Evolutionary conservation across 2,329 filamentous ascomycete genomes (phyloP).

Genomic region (Cercospora sojina): DNA sequence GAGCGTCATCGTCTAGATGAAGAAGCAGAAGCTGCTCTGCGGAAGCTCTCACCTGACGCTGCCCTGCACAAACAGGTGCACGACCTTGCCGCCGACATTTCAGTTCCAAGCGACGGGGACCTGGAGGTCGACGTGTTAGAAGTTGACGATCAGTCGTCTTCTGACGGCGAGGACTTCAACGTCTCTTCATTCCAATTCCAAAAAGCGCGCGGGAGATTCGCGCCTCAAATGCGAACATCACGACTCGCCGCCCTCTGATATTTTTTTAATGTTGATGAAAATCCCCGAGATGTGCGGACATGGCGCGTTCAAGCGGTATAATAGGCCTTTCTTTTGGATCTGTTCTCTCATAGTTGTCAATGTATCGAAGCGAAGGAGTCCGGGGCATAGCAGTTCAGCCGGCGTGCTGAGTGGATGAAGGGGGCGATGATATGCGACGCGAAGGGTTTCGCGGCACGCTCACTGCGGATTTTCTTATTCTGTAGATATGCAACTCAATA

Average conservation of each 20-base stretch:
- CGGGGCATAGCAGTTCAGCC: background rate
- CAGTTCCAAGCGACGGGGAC: constrained; percentile 16
- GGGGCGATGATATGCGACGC: background rate
- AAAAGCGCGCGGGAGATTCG: constrained; percentile 6
- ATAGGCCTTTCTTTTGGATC: background rate
- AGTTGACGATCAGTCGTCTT: constrained; percentile 23
- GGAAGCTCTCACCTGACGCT: background rate
- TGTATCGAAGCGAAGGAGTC: constrained; percentile 11
- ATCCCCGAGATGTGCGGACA: background rate
- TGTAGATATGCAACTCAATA: constrained; percentile 9
- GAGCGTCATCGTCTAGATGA: constrained; percentile 29
- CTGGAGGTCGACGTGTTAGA: constrained; percentile 26
- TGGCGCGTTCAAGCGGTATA: constrained; percentile 10
- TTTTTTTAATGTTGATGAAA: constrained; percentile 7
- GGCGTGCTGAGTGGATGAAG: background rate
- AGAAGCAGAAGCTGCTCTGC: constrained; percentile 18
- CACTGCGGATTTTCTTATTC: background rate
- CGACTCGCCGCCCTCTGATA: constrained; percentile 12
- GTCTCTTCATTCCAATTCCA: constrained; percentile 17
- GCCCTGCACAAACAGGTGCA: constrained; percentile 1
- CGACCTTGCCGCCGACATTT: constrained; percentile 11
- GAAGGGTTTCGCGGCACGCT: constrained; percentile 2
- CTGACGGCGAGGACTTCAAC: constrained; percentile 24
- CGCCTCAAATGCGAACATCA: constrained; percentile 17
- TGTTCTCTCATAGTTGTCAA: constrained; percentile 5